Conservation (phyloP, 202 grass and related monocot genomes). For the Setaria viridis region DNA sequence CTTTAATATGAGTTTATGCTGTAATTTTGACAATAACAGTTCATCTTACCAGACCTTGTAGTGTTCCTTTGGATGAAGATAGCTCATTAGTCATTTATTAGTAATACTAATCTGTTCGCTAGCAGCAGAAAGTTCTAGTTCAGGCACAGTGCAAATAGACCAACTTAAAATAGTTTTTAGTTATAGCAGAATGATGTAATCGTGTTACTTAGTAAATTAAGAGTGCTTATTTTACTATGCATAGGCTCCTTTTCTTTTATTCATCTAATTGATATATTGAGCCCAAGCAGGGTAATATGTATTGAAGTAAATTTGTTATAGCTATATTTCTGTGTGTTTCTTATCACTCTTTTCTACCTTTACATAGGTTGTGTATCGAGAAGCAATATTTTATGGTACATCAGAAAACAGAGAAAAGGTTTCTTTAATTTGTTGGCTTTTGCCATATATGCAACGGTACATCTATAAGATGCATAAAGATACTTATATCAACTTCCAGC, state of each 20-base stretch:
- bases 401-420: slow-evolving; percentile 65
- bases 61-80: neutral
- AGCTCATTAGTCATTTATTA: slow-evolving; percentile 12
- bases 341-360: slow-evolving; percentile 50
- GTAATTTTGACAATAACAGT: neutral
- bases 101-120: slow-evolving; percentile 3
- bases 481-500: slow-evolving; percentile 71
- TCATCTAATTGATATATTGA: neutral
- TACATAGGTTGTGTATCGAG: slow-evolving; percentile 73
- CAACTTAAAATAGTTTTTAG: neutral
- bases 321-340: slow-evolving; percentile 21
- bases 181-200: slow-evolving; percentile 24
- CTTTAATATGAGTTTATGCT: neutral
- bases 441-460: slow-evolving; percentile 90
- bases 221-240: slow-evolving; percentile 29
- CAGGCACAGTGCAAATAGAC: neutral
- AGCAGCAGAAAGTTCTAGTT: slow-evolving; percentile 29
- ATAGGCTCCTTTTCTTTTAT: slow-evolving; percentile 27
- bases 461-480: slow-evolving; percentile 71
- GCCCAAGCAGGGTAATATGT: neutral
- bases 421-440: slow-evolving; percentile 68
- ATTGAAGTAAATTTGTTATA: slow-evolving; percentile 13
- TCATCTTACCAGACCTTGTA: neutral
- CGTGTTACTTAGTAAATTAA: slow-evolving; percentile 9
- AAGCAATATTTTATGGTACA: slow-evolving; percentile 90